A percentile compares a stretch with the other conserved stretches of the same genome.
These are phyloP conservation scores for Fagopyrum tataricum DNA, from an alignment of 148 eudicot species.

Conservation along the genomic window DNA sequence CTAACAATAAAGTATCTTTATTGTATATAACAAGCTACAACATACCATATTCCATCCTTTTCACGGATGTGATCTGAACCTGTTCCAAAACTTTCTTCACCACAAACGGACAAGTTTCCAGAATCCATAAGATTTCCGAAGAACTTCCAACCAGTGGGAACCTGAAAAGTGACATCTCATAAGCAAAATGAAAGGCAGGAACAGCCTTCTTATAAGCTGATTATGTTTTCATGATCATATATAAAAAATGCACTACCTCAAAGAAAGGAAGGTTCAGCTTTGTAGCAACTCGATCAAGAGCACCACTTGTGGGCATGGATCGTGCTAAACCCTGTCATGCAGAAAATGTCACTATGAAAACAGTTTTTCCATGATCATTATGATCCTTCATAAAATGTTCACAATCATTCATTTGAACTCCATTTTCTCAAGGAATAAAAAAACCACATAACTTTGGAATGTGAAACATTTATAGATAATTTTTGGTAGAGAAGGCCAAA, in stretches of 20 bases:
- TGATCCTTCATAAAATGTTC: too few relatives aligned
- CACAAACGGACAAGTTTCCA: conserved; percentile 84
- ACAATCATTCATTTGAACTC: too few relatives aligned
- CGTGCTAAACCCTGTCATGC: conserved; percentile 80
- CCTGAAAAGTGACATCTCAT: conserved; percentile 41
- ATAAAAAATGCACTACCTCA: conserved; percentile 45
- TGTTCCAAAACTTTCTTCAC: conserved; percentile 99
- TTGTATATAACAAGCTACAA: background rate
- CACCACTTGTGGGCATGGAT: conserved; percentile 99
- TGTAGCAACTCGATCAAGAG: conserved; percentile 94
- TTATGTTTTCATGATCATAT: background rate
- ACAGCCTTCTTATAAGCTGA: background rate
- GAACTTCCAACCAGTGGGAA: conserved; percentile 99
- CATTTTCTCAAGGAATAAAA: too few relatives aligned
- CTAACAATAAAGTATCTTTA: too few relatives aligned
- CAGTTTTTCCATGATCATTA: too few relatives aligned
- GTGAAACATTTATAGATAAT: too few relatives aligned
- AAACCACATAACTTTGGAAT: too few relatives aligned
- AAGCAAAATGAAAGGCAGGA: conserved; percentile 11
- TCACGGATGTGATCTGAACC: conserved; percentile 99
- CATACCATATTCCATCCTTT: conserved; percentile 97
- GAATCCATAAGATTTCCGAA: conserved; percentile 99
- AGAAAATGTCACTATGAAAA: background rate
- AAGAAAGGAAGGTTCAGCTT: conserved; percentile 80
- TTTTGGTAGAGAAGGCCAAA: too few relatives aligned